These are phyloP conservation scores for Erythrophleum ivorense DNA, from an alignment of 331 rosid species.

Conservation along the genomic window DNA sequence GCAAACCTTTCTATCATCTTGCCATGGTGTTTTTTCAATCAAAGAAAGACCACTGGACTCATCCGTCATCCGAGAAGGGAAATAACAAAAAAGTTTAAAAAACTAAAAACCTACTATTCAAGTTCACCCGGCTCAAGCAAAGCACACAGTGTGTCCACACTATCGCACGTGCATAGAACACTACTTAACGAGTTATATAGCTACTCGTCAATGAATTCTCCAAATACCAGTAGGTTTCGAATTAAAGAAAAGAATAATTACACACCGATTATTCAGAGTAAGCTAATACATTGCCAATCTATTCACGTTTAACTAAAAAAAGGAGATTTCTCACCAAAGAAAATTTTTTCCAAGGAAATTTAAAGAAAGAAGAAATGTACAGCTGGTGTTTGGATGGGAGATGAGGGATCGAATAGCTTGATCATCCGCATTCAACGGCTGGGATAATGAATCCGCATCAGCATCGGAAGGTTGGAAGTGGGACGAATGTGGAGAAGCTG, in stretches of 20 bases:
- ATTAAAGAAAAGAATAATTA: background rate
- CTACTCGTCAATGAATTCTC: background rate
- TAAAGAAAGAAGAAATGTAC: slow-evolving; percentile 42
- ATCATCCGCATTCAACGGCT: slow-evolving; percentile 39
- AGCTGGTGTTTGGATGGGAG: slow-evolving; percentile 38
- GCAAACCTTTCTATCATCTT: background rate
- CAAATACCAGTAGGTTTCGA: background rate
- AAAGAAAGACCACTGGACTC: background rate
- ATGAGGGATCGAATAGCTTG: slow-evolving; percentile 24
- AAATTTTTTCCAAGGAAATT: background rate
- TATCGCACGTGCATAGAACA: background rate
- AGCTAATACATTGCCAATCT: background rate
- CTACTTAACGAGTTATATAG: background rate
- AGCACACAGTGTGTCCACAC: background rate
- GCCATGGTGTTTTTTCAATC: background rate
- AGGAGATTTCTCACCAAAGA: background rate
- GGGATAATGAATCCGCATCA: slow-evolving; percentile 29
- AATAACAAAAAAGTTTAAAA: background rate
- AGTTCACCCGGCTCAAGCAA: background rate
- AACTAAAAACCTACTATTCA: background rate
- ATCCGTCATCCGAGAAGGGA: background rate
- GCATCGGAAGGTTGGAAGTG: slow-evolving; percentile 25
- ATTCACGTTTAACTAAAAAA: background rate
- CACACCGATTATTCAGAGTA: background rate
- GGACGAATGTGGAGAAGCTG: background rate